phyloP scores from a whole-genome alignment of 108 stramenopile species.

The Nitzschia palea region DNA sequence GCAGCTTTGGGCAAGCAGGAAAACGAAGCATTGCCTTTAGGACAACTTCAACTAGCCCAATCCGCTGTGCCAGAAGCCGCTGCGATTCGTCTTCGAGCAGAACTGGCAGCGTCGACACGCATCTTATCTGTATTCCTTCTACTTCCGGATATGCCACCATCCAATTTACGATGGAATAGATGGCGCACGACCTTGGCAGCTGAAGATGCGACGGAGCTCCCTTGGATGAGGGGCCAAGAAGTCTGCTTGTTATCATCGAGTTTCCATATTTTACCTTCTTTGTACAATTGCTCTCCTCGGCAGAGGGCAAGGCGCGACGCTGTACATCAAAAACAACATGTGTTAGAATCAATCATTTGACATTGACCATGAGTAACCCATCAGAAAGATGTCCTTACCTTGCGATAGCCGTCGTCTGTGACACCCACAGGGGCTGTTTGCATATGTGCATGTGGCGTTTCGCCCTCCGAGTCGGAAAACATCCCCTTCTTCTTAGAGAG shows the following conservation, averaged over 20 bases:
- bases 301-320: background rate
- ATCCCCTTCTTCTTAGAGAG: conserved; percentile 23
- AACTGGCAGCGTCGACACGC: conserved; percentile 67
- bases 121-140: conserved; percentile 84
- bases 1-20: conserved; percentile 69
- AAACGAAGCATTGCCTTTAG: conserved; percentile 83
- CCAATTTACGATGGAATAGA: conserved; percentile 87
- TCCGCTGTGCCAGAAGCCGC: conserved; percentile 70
- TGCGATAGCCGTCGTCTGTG: conserved; percentile 11
- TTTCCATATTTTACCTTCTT: conserved; percentile 47
- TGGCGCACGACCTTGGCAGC: conserved; percentile 82
- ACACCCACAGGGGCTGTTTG: conserved; percentile 14
- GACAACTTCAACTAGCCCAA: conserved; percentile 77
- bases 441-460: background rate
- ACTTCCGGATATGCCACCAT: conserved; percentile 85
- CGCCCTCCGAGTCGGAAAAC: background rate
- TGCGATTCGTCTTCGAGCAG: conserved; percentile 83
- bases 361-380: background rate
- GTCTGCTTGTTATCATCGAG: conserved; percentile 69
- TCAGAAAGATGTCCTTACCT: background rate
- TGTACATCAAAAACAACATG: background rate
- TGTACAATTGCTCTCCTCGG: background rate
- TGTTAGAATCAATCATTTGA: background rate
- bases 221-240: conserved; percentile 56
- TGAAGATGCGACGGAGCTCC: conserved; percentile 43